These are phyloP conservation scores for Neopestalotiopsis clavispora DNA, from an alignment of 2,329 filamentous ascomycete species.

Conservation along the genomic window DNA sequence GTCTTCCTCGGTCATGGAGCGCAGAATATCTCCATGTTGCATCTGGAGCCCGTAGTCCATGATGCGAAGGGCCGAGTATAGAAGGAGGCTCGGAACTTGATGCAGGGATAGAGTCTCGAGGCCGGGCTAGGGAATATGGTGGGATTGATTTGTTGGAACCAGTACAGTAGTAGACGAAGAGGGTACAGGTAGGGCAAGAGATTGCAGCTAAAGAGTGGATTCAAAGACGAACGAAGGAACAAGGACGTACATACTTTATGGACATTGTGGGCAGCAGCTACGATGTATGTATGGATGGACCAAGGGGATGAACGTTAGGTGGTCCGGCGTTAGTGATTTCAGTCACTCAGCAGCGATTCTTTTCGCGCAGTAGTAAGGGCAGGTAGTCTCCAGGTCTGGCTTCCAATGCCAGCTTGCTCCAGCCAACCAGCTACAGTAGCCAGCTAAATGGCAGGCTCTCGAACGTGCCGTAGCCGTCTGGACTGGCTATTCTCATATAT, in stretches of 20 bases:
- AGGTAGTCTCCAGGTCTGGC: background rate
- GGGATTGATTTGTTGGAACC: constrained; percentile 12
- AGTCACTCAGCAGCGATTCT: background rate
- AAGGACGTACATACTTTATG: constrained; percentile 41
- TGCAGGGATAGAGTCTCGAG: constrained; percentile 10
- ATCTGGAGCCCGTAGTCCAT: constrained; percentile 46
- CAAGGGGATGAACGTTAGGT: constrained; percentile 31
- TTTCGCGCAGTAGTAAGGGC: background rate
- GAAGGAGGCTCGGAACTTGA: background rate
- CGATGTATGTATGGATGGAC: constrained; percentile 15
- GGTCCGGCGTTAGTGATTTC: constrained; percentile 7
- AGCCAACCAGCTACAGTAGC: constrained; percentile 10
- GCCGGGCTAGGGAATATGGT: background rate
- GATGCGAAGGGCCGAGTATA: constrained; percentile 17
- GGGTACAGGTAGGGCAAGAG: constrained; percentile 19
- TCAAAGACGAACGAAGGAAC: constrained; percentile 29
- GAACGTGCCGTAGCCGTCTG: constrained; percentile 25
- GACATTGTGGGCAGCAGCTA: constrained; percentile 41
- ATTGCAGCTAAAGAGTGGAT: constrained; percentile 20
- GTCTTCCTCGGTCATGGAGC: constrained; percentile 40
- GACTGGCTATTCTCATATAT: constrained; percentile 38
- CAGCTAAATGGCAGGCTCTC: constrained; percentile 22
- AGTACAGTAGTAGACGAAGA: constrained; percentile 26
- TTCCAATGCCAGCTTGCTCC: background rate
- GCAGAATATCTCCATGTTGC: constrained; percentile 49